A percentile compares a stretch with the other conserved stretches of the same genome.
These are phyloP conservation scores for Hanseniaspora opuntiae DNA, from an alignment of 805 yeast species.

Conservation along the genomic window DNA sequence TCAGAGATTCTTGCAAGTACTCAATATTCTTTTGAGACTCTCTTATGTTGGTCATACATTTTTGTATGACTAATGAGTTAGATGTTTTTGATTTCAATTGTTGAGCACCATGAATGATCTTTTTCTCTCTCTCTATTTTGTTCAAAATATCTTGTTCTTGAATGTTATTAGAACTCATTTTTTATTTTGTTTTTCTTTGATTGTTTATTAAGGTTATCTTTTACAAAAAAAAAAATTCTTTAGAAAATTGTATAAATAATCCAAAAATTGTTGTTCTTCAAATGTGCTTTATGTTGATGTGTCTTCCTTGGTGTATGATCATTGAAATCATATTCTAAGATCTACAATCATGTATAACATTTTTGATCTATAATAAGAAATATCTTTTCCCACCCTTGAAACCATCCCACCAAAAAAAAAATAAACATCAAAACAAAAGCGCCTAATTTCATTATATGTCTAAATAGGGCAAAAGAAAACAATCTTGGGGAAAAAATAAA, in stretches of 20 bases:
- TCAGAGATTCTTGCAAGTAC: constrained; percentile 66
- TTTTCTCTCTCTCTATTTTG: constrained; percentile 78
- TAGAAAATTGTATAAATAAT: neutral
- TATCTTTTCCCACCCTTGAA: too few species aligned
- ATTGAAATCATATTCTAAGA: too few species aligned
- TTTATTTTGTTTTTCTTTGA: neutral
- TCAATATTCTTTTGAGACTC: constrained; percentile 87
- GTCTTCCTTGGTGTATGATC: too few species aligned
- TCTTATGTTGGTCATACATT: constrained; percentile 77
- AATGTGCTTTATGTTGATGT: too few species aligned
- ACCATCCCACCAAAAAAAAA: too few species aligned
- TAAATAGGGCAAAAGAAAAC: too few species aligned
- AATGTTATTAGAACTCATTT: neutral
- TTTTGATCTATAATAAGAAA: too few species aligned
- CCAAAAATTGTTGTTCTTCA: too few species aligned
- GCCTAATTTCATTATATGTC: too few species aligned
- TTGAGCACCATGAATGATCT: constrained; percentile 77
- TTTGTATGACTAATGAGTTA: constrained; percentile 73
- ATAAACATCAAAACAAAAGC: too few species aligned
- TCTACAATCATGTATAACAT: too few species aligned
- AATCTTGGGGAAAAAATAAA: too few species aligned
- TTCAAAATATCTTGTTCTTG: constrained; percentile 52
- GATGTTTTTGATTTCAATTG: constrained; percentile 63
- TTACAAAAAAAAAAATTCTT: neutral
- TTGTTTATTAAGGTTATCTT: neutral